phyloP scores from a whole-genome alignment of 441 rosid species.

The Erysimum pusillum region DNA sequence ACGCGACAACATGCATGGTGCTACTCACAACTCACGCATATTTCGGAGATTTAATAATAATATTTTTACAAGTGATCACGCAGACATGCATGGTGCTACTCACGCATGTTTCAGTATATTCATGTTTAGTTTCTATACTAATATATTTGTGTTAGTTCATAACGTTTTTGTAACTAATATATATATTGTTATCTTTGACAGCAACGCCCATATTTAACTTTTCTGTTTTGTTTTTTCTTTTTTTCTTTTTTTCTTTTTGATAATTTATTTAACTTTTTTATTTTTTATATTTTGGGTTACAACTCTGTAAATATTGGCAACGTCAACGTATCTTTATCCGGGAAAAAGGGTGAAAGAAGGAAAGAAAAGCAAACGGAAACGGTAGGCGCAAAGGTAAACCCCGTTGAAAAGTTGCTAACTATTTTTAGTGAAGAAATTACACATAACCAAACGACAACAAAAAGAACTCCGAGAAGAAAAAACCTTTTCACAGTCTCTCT shows the following conservation, averaged over 20 bases:
- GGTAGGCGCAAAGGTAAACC: conserved; percentile 43
- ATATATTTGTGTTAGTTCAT: not conserved
- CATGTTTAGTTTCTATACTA: conserved; percentile 12
- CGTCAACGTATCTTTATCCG: conserved; percentile 35
- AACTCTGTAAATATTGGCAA: conserved; percentile 15
- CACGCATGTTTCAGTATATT: not conserved
- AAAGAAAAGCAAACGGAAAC: conserved; percentile 42
- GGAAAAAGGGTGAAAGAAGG: conserved; percentile 4
- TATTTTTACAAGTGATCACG: not conserved
- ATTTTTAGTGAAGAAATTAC: conserved; percentile 24
- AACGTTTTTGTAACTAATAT: not conserved
- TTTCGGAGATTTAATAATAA: not conserved
- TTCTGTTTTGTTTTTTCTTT: too few relatives aligned
- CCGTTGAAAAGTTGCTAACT: conserved; percentile 40
- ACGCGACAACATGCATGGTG: conserved; percentile 41
- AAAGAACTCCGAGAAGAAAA: not conserved
- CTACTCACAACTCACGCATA: conserved; percentile 25
- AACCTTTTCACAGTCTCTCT: conserved; percentile 10
- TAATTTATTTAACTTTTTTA: too few relatives aligned
- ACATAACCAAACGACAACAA: not conserved
- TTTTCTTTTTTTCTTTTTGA: too few relatives aligned
- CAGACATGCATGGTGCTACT: not conserved
- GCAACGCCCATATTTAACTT: too few relatives aligned
- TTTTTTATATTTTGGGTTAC: not conserved
- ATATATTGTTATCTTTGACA: too few relatives aligned